Conservation (phyloP, 768 basidiomycete genomes). For the Tricholomella constricta region DNA sequence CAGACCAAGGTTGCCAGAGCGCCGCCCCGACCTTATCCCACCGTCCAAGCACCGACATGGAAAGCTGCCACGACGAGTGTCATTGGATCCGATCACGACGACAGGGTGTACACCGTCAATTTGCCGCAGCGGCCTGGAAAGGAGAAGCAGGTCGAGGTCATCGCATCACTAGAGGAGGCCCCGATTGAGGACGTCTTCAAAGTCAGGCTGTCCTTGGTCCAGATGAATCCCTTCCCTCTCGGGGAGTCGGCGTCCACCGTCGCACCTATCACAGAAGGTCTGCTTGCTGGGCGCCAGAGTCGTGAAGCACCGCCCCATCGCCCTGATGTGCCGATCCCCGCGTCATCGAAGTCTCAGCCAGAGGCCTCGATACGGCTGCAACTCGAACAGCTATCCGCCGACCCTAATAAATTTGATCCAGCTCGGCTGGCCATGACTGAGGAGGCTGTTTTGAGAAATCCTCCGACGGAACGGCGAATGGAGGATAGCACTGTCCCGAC, state of each 20-base stretch:
- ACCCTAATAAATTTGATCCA: slow-evolving; percentile 36
- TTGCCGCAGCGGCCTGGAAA: slow-evolving; percentile 47
- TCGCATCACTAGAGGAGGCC: slow-evolving; percentile 35
- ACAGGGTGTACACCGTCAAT: slow-evolving; percentile 53
- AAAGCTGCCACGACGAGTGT: slow-evolving; percentile 22
- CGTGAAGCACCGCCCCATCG: slow-evolving; percentile 17
- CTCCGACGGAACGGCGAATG: slow-evolving; percentile 25
- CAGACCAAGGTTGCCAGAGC: slow-evolving; percentile 46
- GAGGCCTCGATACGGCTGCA: slow-evolving; percentile 37
- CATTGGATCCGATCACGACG: slow-evolving; percentile 41
- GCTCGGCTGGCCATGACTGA: slow-evolving; percentile 44
- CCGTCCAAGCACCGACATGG: slow-evolving; percentile 16
- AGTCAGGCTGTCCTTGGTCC: slow-evolving; percentile 51
- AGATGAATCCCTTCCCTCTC: slow-evolving; percentile 23
- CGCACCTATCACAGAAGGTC: slow-evolving; percentile 6
- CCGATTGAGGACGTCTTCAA: slow-evolving; percentile 59
- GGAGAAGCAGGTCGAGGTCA: slow-evolving; percentile 31
- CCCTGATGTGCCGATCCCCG: slow-evolving; percentile 21
- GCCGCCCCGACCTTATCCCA: slow-evolving; percentile 21
- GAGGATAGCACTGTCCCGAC: slow-evolving; percentile 18
- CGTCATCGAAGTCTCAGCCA: slow-evolving; percentile 25
- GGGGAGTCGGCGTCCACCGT: slow-evolving; percentile 14
- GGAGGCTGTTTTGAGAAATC: slow-evolving; percentile 47
- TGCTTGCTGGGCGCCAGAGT: neutral
- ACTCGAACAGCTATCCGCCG: slow-evolving; percentile 41